Percentiles rank a stretch among this genome's conserved stretches.
These are phyloP conservation scores for Globisporangium nunn DNA, from an alignment of 352 stramenopile genomes.

Conservation along the genomic window DNA sequence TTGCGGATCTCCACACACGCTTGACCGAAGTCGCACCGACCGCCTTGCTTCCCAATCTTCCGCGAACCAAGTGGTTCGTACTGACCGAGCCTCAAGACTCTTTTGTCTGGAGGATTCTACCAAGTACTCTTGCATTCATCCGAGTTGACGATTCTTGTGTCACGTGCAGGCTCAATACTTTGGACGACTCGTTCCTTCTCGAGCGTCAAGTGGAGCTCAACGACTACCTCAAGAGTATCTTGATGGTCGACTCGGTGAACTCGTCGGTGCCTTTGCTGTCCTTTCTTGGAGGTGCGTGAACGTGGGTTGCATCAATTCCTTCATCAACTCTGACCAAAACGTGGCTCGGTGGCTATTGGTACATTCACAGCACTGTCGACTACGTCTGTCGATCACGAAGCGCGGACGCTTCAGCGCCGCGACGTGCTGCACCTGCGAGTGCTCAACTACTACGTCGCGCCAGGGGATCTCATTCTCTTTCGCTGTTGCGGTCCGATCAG, in stretches of 20 bases:
- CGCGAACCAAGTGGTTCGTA: conserved; percentile 31
- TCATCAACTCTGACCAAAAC: not conserved
- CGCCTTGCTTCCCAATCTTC: conserved; percentile 20
- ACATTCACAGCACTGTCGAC: conserved; percentile 20
- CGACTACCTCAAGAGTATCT: conserved; percentile 36
- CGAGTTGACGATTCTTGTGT: not conserved
- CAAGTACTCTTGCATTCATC: not conserved
- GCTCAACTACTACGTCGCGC: conserved; percentile 37
- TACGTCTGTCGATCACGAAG: conserved; percentile 23
- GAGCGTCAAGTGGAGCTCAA: conserved; percentile 28
- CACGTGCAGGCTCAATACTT: conserved; percentile 18
- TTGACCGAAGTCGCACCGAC: conserved; percentile 11
- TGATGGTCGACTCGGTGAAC: conserved; percentile 31
- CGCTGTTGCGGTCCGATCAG: conserved; percentile 40
- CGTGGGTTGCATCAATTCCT: not conserved
- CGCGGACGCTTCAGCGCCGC: conserved; percentile 16
- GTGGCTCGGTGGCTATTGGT: not conserved
- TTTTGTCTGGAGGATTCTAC: not conserved
- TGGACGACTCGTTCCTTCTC: conserved; percentile 35
- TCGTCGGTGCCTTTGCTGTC: conserved; percentile 37
- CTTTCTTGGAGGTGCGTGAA: conserved; percentile 43
- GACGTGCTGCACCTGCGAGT: conserved; percentile 62
- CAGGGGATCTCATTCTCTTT: conserved; percentile 57
- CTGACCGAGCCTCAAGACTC: not conserved
- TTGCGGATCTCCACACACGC: conserved; percentile 27